A percentile compares a stretch with the other conserved stretches of the same genome.
Evolutionary conservation across 148 eudicot genomes (phyloP).

Genomic region (Rhododendron simsii): DNA sequence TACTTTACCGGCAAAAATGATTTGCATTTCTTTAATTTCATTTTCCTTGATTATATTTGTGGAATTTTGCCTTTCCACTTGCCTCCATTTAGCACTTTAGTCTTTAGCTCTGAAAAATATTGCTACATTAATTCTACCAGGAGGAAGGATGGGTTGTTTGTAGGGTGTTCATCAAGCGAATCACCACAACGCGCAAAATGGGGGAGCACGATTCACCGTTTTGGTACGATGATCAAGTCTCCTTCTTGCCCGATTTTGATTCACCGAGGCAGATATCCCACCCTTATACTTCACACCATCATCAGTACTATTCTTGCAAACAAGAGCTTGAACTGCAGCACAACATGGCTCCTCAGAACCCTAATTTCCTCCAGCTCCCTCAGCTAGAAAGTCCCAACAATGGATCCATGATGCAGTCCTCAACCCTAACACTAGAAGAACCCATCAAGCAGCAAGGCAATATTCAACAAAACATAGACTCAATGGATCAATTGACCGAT

Average conservation of each 20-base stretch:
- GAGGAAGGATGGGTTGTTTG: conserved; percentile 98
- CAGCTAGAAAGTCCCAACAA: conserved; percentile 56
- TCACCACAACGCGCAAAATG: conserved; percentile 46
- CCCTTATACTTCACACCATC: conserved; percentile 34
- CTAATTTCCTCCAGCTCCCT: conserved; percentile 57
- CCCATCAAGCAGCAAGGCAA: conserved; percentile 5
- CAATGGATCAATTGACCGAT: conserved; percentile 59
- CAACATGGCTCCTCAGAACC: conserved; percentile 41
- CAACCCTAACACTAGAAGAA: conserved; percentile 25
- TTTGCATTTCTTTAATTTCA: background rate
- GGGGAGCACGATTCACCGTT: conserved; percentile 46
- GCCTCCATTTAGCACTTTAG: background rate
- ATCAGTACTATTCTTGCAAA: conserved; percentile 40
- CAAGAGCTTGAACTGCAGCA: conserved; percentile 53
- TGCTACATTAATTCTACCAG: conserved; percentile 25
- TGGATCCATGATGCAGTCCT: conserved; percentile 18
- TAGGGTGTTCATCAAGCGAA: conserved; percentile 73
- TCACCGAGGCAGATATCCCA: conserved; percentile 49
- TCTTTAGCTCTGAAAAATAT: background rate
- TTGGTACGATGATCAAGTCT: conserved; percentile 77
- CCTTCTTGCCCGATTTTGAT: conserved; percentile 62
- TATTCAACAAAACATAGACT: conserved; percentile 21
- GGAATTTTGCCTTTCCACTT: background rate
- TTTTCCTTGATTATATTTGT: background rate
- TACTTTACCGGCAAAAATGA: background rate